Evolutionary conservation across 352 stramenopile species (phyloP).

Genomic region (Phytopythium litorale): DNA sequence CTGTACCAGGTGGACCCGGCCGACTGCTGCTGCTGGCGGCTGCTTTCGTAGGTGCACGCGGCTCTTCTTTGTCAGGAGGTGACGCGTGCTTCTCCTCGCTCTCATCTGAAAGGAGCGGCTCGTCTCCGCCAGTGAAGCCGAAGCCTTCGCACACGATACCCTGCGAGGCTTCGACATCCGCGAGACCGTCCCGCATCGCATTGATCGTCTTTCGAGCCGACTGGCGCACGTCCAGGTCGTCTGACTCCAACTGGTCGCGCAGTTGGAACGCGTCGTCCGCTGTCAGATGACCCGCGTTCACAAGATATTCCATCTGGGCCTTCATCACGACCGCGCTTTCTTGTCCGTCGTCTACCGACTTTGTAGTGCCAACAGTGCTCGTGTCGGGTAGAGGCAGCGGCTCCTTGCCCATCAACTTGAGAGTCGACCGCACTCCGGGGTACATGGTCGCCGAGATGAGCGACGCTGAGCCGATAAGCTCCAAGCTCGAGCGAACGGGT

Average conservation of each 20-base stretch:
- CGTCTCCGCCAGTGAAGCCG: slow-evolving; percentile 24
- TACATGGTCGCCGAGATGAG: slow-evolving; percentile 9
- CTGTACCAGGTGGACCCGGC: neutral
- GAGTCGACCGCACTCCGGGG: slow-evolving; percentile 8
- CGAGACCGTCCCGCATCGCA: slow-evolving; percentile 52
- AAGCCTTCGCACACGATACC: slow-evolving; percentile 24
- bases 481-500: slow-evolving; percentile 9
- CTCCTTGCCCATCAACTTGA: slow-evolving; percentile 6
- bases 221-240: slow-evolving; percentile 35
- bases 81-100: slow-evolving; percentile 10
- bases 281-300: slow-evolving; percentile 58
- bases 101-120: slow-evolving; percentile 3
- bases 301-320: slow-evolving; percentile 74
- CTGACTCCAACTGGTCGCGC: slow-evolving; percentile 51
- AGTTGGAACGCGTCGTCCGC: slow-evolving; percentile 71
- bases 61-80: neutral
- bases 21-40: neutral
- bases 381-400: slow-evolving; percentile 5
- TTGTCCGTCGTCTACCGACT: slow-evolving; percentile 4
- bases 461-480: neutral
- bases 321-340: slow-evolving; percentile 45
- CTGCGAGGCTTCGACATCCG: slow-evolving; percentile 19
- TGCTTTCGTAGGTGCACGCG: neutral
- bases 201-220: slow-evolving; percentile 60
- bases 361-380: slow-evolving; percentile 1